Percentiles rank a stretch among this genome's conserved stretches.
phyloP scores from a whole-genome alignment of 129 eudicot genomes.

The Artemisia annua region DNA sequence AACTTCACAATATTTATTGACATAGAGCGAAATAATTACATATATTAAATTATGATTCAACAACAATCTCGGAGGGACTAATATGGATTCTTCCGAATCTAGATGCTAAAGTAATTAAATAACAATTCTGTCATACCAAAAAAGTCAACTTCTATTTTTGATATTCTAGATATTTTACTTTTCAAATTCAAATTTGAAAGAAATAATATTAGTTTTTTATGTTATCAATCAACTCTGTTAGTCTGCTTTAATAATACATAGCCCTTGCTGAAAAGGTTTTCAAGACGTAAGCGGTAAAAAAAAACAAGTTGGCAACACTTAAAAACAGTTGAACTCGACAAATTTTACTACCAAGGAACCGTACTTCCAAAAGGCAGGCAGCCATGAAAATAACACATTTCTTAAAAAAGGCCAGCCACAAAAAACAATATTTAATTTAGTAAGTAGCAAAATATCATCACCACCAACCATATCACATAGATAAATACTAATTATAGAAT shows the following conservation, averaged over 20 bases:
- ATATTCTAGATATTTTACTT: not conserved
- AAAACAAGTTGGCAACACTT: no score
- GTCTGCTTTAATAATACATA: no score
- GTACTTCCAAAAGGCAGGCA: no score
- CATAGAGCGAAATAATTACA: not conserved
- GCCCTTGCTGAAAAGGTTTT: no score
- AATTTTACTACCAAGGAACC: no score
- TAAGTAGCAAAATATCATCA: no score
- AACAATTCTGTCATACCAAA: not conserved
- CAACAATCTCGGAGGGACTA: not conserved
- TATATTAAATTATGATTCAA: not conserved
- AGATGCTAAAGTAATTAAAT: constrained; percentile 15
- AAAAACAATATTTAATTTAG: no score
- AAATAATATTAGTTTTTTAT: not conserved
- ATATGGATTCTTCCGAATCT: constrained; percentile 22
- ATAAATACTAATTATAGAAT: not conserved
- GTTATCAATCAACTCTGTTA: not conserved
- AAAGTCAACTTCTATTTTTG: constrained; percentile 22
- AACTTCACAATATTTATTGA: not conserved
- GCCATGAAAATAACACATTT: no score
- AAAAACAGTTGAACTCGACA: no score
- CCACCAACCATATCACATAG: no score
- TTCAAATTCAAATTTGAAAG: constrained; percentile 21
- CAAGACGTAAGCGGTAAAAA: no score
- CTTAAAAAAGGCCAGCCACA: no score